Conservation (phyloP, 352 stramenopile genomes). For the Elongisporangium undulatum region DNA sequence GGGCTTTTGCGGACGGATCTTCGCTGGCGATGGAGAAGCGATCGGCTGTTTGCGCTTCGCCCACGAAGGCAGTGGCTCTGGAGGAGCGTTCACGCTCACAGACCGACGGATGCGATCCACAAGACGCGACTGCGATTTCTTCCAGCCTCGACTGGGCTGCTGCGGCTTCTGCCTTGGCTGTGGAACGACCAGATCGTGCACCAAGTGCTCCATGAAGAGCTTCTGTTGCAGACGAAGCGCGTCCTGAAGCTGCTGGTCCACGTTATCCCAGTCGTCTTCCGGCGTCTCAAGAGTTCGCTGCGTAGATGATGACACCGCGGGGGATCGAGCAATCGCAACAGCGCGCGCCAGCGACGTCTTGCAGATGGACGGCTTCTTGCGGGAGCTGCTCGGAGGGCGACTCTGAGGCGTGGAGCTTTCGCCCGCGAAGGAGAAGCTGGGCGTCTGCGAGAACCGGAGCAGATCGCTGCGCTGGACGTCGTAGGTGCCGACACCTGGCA, state of each 20-base stretch:
- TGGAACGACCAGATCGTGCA: slow-evolving; percentile 38
- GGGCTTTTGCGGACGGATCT: neutral
- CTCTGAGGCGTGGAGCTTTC: slow-evolving; percentile 1
- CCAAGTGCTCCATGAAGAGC: slow-evolving; percentile 48
- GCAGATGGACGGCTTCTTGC: neutral
- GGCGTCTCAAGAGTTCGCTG: neutral
- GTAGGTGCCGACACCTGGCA: slow-evolving; percentile 42
- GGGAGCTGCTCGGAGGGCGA: neutral
- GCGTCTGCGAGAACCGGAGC: slow-evolving; percentile 33
- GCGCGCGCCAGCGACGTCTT: slow-evolving; percentile 18
- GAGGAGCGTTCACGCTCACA: neutral
- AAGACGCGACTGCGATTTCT: neutral
- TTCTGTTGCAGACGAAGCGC: slow-evolving; percentile 47
- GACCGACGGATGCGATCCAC: neutral
- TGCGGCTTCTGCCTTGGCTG: slow-evolving; percentile 2
- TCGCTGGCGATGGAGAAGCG: neutral
- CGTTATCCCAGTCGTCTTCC: slow-evolving; percentile 4
- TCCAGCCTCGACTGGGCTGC: neutral
- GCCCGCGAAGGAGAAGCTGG: slow-evolving; percentile 33
- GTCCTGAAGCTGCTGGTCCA: slow-evolving; percentile 8
- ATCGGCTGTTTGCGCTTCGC: neutral
- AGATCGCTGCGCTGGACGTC: slow-evolving; percentile 38
- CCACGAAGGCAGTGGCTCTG: neutral
- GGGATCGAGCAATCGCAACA: neutral
- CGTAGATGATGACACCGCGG: neutral